Percentiles rank a stretch among this genome's conserved stretches.
Conservation (phyloP, 768 basidiomycete species). For the Phaffia australis region DNA sequence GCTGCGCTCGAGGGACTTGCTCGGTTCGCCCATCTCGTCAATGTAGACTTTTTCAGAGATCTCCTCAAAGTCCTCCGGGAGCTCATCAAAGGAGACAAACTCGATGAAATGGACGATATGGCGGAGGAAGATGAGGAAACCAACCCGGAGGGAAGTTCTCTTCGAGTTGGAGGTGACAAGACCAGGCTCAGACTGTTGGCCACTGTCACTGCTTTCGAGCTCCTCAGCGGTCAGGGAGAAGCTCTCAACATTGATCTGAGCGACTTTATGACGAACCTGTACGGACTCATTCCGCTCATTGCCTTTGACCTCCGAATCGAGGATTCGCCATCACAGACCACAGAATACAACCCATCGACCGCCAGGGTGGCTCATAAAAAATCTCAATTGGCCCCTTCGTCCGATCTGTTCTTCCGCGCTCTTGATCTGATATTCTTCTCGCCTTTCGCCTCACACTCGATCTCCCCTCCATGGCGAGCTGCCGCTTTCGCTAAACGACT, state of each 20-base stretch:
- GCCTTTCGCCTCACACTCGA: constrained; percentile 46
- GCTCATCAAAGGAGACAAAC: constrained; percentile 49
- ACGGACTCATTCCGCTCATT: constrained; percentile 66
- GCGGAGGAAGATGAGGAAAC: constrained; percentile 36
- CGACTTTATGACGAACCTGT: constrained; percentile 77
- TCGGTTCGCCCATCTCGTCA: constrained; percentile 89
- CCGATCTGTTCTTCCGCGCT: constrained; percentile 68
- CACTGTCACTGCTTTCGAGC: constrained; percentile 93
- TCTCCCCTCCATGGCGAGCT: constrained; percentile 57
- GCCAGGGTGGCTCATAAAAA: constrained; percentile 24
- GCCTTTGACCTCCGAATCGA: constrained; percentile 59
- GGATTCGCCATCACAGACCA: constrained; percentile 39
- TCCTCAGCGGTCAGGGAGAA: constrained; percentile 94
- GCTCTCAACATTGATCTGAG: constrained; percentile 90
- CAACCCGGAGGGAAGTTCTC: constrained; percentile 32
- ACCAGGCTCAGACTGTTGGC: constrained; percentile 51
- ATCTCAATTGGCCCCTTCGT: constrained; percentile 34
- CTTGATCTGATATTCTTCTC: constrained; percentile 72
- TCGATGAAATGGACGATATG: constrained; percentile 24
- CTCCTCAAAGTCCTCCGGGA: constrained; percentile 73
- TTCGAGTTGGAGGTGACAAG: constrained; percentile 42
- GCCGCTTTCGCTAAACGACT: constrained; percentile 94
- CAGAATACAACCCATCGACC: constrained; percentile 22
- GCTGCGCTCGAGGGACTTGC: constrained; percentile 84
- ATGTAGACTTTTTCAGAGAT: constrained; percentile 97